Conservation (phyloP, 108 stramenopile species). For the Cyclotella cryptica region DNA sequence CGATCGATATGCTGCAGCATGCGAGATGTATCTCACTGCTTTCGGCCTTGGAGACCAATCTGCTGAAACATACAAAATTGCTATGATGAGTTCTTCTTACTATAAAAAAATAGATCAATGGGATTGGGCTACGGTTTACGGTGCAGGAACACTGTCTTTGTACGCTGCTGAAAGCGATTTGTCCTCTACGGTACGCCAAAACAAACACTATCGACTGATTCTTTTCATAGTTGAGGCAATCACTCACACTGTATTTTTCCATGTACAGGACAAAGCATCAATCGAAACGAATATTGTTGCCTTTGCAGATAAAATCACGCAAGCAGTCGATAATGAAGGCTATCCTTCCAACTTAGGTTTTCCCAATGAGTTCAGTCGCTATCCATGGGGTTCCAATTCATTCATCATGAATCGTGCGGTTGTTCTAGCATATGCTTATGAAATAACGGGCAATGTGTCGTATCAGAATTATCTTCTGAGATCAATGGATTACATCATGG, state of each 20-base stretch:
- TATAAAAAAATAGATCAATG: constrained; percentile 25
- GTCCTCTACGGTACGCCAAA: background rate
- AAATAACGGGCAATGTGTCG: constrained; percentile 21
- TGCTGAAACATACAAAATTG: constrained; percentile 11
- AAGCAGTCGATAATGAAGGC: constrained; percentile 21
- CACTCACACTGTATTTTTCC: background rate
- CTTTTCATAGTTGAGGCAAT: background rate
- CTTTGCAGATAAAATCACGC: constrained; percentile 33
- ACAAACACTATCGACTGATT: background rate
- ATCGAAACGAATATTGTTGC: constrained; percentile 31
- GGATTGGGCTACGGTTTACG: constrained; percentile 37
- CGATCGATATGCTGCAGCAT: constrained; percentile 37
- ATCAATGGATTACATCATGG: constrained; percentile 41
- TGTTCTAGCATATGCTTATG: constrained; percentile 33
- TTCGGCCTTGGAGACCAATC: constrained; percentile 22
- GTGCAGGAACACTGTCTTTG: constrained; percentile 39
- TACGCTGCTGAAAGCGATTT: constrained; percentile 39
- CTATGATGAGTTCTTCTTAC: constrained; percentile 24
- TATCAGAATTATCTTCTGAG: constrained; percentile 34
- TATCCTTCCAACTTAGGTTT: constrained; percentile 27
- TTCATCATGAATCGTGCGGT: constrained; percentile 45
- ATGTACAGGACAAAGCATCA: constrained; percentile 10
- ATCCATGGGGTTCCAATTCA: constrained; percentile 37
- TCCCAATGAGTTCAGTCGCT: constrained; percentile 4
- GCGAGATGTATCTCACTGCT: constrained; percentile 45